These are phyloP conservation scores for Hanseniaspora taiwanica DNA, from an alignment of 805 yeast genomes.

Conservation along the genomic window DNA sequence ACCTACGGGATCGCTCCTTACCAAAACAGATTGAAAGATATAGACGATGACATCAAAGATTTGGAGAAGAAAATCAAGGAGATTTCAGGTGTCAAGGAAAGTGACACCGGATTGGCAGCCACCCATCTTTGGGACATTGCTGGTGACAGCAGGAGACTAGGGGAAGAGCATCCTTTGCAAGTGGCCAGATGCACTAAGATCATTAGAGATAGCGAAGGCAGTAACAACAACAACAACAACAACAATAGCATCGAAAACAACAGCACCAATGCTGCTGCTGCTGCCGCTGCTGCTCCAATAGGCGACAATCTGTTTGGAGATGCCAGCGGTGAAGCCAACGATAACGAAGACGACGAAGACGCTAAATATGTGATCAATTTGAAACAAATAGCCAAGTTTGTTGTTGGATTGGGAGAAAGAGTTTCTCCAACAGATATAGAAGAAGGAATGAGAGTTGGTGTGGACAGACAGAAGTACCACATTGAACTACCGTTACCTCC, in stretches of 20 bases:
- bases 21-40: constrained; percentile 61
- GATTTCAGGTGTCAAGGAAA: constrained; percentile 85
- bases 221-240: constrained; percentile 21
- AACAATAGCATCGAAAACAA: constrained; percentile 4
- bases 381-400: constrained; percentile 96
- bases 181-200: constrained; percentile 98
- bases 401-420: constrained; percentile 90
- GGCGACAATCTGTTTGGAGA: constrained; percentile 5
- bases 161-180: constrained; percentile 90
- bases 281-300: constrained; percentile 9
- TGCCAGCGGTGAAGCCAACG: constrained; percentile 9
- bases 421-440: constrained; percentile 98
- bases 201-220: constrained; percentile 45
- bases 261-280: constrained; percentile 8
- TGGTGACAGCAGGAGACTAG: constrained; percentile 89
- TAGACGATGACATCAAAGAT: constrained; percentile 76
- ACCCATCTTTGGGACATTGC: constrained; percentile 95
- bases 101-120: constrained; percentile 95
- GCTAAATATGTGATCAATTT: constrained; percentile 90
- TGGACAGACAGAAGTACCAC: constrained; percentile 91
- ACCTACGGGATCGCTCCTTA: constrained; percentile 98
- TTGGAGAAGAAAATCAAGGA: constrained; percentile 84
- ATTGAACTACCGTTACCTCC: constrained; percentile 97
- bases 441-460: constrained; percentile 99
- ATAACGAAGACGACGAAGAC: constrained; percentile 54